Percentiles rank a stretch among this genome's conserved stretches.
These are phyloP conservation scores for Phaeodactylum tricornutum DNA, from an alignment of 108 stramenopile species.

Conservation along the genomic window DNA sequence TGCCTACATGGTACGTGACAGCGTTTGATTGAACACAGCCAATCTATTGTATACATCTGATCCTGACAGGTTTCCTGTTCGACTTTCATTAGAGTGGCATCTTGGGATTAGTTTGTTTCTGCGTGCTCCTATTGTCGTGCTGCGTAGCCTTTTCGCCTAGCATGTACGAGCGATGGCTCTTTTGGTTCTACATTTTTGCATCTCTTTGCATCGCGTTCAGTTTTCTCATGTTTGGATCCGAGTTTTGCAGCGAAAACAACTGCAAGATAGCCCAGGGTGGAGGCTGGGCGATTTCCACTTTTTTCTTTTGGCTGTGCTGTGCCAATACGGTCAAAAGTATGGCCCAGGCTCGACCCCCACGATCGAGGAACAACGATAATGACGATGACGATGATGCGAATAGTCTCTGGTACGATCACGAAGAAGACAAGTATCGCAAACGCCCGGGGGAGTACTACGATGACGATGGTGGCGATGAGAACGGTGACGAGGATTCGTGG, in stretches of 20 bases:
- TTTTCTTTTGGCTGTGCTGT: constrained; percentile 1
- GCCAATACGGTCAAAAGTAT: constrained; percentile 16
- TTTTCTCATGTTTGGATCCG: constrained; percentile 6
- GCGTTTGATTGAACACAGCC: too few relatives aligned
- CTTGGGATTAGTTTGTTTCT: constrained; percentile 3
- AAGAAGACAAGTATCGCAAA: constrained; percentile 5
- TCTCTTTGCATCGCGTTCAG: constrained; percentile 3
- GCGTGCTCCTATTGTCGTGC: not conserved
- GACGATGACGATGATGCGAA: constrained; percentile 2
- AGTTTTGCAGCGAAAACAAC: constrained; percentile 4
- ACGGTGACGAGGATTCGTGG: constrained; percentile 1
- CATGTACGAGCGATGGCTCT: constrained; percentile 6
- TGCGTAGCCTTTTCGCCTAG: constrained; percentile 2
- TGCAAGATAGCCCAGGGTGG: constrained; percentile 8
- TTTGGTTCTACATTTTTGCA: constrained; percentile 8
- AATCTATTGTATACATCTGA: too few relatives aligned
- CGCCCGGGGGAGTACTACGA: not conserved
- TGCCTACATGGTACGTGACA: not conserved
- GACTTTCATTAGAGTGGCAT: too few relatives aligned
- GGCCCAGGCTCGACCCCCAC: constrained; percentile 1
- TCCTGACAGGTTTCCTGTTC: too few relatives aligned
- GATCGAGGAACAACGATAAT: not conserved
- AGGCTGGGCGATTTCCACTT: constrained; percentile 2
- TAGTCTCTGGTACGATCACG: constrained; percentile 3
- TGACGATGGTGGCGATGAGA: constrained; percentile 9